Conservation (phyloP, 495 filamentous ascomycete genomes). For the Lasiosphaeria ovina region DNA sequence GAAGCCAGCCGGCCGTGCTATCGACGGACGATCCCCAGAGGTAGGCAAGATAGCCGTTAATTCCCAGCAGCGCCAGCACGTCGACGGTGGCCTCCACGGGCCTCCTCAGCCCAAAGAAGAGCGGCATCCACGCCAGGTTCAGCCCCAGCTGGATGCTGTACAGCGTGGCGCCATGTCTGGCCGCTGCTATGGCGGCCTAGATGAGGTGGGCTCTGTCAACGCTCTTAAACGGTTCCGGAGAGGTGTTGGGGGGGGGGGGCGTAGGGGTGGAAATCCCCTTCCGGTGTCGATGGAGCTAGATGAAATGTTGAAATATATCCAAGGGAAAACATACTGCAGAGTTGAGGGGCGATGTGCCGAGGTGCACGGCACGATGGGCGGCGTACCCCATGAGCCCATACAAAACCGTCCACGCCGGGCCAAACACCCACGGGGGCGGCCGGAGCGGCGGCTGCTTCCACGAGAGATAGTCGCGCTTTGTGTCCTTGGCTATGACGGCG, state of each 20-base stretch:
- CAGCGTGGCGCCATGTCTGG: conserved; percentile 64
- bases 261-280: neutral
- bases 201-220: neutral
- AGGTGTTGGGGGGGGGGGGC: neutral
- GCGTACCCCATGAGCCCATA: conserved; percentile 91
- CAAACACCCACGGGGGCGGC: conserved; percentile 79
- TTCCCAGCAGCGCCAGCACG: conserved; percentile 66
- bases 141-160: conserved; percentile 82
- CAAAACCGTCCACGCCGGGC: conserved; percentile 79
- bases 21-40: conserved; percentile 71
- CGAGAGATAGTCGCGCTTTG: conserved; percentile 58
- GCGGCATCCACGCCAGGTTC: conserved; percentile 89
- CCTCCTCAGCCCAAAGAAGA: conserved; percentile 75
- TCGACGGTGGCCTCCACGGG: conserved; percentile 74
- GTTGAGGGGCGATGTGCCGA: conserved; percentile 49
- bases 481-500: conserved; percentile 36
- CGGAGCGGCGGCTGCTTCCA: conserved; percentile 77
- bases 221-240: neutral
- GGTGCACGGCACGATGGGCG: conserved; percentile 62
- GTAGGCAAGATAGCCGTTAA: conserved; percentile 67
- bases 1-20: conserved; percentile 62
- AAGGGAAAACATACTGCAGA: conserved; percentile 23
- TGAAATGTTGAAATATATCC: neutral
- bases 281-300: neutral
- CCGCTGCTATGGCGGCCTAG: conserved; percentile 21